Evolutionary conservation across 352 stramenopile genomes (phyloP).

Genomic region (Globisporangium parvum): DNA sequence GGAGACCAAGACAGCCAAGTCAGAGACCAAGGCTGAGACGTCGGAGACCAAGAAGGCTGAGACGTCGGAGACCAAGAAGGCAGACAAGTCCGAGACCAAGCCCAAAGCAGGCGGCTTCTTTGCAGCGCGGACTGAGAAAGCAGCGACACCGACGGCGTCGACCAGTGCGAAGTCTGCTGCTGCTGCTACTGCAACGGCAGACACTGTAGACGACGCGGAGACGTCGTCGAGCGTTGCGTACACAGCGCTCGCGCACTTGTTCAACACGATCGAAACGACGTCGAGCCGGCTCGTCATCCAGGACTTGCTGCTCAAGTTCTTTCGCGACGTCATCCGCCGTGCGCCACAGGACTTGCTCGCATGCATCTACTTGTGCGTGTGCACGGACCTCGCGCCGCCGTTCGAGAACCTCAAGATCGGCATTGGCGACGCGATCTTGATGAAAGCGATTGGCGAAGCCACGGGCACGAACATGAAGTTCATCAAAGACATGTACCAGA

Average conservation of each 20-base stretch:
- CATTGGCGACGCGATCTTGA: slow-evolving; percentile 97
- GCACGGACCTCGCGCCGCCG: slow-evolving; percentile 90
- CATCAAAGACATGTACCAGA: slow-evolving; percentile 95
- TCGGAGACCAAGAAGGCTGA: neutral
- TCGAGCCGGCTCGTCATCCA: slow-evolving; percentile 79
- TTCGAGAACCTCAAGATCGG: slow-evolving; percentile 98
- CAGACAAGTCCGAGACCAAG: neutral
- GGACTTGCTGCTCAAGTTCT: slow-evolving; percentile 82
- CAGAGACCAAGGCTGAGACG: neutral
- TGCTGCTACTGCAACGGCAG: neutral
- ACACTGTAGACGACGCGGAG: slow-evolving; percentile 1
- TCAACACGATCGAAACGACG: slow-evolving; percentile 71
- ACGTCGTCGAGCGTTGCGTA: slow-evolving; percentile 29
- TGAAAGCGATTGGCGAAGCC: slow-evolving; percentile 95
- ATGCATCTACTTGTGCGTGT: slow-evolving; percentile 90
- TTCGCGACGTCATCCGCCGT: slow-evolving; percentile 66
- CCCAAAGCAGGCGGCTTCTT: slow-evolving; percentile 26
- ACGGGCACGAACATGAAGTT: slow-evolving; percentile 88
- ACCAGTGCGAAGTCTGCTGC: slow-evolving; percentile 4
- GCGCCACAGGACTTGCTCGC: slow-evolving; percentile 81
- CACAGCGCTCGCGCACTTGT: slow-evolving; percentile 55
- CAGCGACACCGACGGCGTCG: no score
- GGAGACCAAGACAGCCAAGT: neutral
- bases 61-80: neutral
- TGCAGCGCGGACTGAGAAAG: slow-evolving; percentile 12